Base-by-base conservation (phyloP, 192 early-diverging fungal genomes). In the Fimicolochytrium jonesii region DNA sequence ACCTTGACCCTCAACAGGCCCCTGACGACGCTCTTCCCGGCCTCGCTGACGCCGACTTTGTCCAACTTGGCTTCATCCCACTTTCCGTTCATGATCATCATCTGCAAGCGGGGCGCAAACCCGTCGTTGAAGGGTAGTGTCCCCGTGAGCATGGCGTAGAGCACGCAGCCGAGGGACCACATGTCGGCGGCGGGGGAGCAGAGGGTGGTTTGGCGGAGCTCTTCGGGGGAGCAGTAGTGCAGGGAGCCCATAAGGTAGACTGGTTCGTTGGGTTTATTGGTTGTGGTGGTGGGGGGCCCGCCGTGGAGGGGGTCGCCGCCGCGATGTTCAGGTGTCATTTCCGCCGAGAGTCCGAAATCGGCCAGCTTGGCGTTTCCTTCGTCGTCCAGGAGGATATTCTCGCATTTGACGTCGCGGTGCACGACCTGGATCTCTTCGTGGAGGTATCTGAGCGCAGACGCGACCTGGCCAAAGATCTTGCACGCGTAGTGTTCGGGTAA, bases 361-460 rank as follows among this genome's bases (percentile, higher is more conserved):
- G 86, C 87, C 22, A 95, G 74, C 75, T 93, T 95, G 13, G 74
- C 57, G 13, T 66, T 67, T 11, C 59, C 48, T 25, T 71, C 44
- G 6, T 50, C 46, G 32, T 68, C 50, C 29, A 91, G 72, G 29
- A 94, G 75, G 23, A 95, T 77, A 71, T 98, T 98, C 64, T 98
- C 95, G 9, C 90, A 82, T 70, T 98, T 98, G 57, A 98, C 75
- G 64, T 98, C 95, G 13, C 89, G 84, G 68, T 97, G 95, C 1
- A 81, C 83, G 44, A 91, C 76, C 23, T 85, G 82, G 29, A 81
- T 75, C 50, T 83, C 74, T 44, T 76, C 55, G 68, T 97, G 96
- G 44, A 96, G 55, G 68, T 97, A 94, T 7, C 77, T 62, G 0
- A 98, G 68, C 10, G 87, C 90, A 4, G 77, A 69, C 2, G 79